Percentiles rank a stretch among this genome's conserved stretches.
Conservation (phyloP, 139 green algal species). For the Deuterostichococcus epilithicus region DNA sequence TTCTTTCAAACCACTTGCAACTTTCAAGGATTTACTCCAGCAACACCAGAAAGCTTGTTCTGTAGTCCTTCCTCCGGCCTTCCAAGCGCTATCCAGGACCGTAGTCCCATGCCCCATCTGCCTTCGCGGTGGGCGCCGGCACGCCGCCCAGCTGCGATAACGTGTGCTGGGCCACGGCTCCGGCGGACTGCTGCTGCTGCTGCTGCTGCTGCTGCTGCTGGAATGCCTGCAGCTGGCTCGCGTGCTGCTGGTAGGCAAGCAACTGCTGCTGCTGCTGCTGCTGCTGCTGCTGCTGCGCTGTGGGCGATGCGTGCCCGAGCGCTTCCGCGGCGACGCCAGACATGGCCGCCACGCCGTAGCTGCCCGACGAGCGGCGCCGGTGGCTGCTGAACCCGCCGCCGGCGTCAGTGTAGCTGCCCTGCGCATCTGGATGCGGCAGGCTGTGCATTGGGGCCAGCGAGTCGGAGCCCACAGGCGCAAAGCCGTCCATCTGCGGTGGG, state of each 20-base stretch:
- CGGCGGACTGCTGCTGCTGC: background rate
- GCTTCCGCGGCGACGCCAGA: too few species aligned
- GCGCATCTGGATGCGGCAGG: background rate
- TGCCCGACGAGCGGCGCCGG: background rate
- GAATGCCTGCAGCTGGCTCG: background rate
- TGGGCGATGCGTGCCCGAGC: background rate
- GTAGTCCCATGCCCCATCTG: background rate
- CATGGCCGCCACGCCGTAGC: background rate
- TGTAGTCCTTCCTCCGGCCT: too few species aligned
- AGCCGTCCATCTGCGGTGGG: background rate
- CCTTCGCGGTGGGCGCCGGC: background rate
- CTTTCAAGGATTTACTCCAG: too few species aligned
- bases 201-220: conserved; percentile 9
- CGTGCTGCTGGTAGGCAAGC: background rate
- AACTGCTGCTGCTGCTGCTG: background rate
- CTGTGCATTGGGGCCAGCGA: background rate
- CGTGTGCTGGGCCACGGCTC: conserved; percentile 2
- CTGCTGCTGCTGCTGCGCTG: conserved; percentile 2
- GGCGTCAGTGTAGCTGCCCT: background rate
- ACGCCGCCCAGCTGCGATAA: background rate
- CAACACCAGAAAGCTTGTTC: too few species aligned
- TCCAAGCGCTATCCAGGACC: too few species aligned
- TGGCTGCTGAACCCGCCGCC: background rate
- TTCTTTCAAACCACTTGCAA: too few species aligned
- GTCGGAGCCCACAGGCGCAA: background rate